Conservation (phyloP, 108 stramenopile species). For the Nitzschia putrida region DNA sequence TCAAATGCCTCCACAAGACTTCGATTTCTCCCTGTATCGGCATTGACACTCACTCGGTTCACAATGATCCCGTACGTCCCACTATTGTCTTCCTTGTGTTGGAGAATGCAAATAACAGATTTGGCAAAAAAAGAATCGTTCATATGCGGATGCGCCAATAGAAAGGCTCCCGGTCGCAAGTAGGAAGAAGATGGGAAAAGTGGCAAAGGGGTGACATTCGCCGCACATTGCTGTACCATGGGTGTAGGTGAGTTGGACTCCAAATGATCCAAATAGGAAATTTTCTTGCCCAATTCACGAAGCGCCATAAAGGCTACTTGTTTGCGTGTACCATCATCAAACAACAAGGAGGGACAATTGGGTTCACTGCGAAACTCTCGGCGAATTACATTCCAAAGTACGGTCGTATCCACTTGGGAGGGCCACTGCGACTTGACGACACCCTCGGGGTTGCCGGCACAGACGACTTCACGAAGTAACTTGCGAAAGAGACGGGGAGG, state of each 20-base stretch:
- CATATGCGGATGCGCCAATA: conserved; percentile 81
- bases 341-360: conserved; percentile 32
- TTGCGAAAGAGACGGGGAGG: conserved; percentile 53
- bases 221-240: conserved; percentile 18
- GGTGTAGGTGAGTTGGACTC: conserved; percentile 15
- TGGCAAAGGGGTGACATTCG: conserved; percentile 38
- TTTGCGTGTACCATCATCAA: conserved; percentile 45
- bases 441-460: conserved; percentile 29
- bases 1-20: conserved; percentile 38
- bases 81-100: conserved; percentile 18
- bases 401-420: conserved; percentile 30
- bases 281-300: conserved; percentile 72
- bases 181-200: conserved; percentile 27
- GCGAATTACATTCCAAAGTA: conserved; percentile 54
- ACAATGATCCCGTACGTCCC: conserved; percentile 79
- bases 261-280: conserved; percentile 54
- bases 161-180: conserved; percentile 72
- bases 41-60: conserved; percentile 60
- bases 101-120: conserved; percentile 75
- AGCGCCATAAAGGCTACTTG: conserved; percentile 72
- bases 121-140: conserved; percentile 68
- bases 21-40: conserved; percentile 29
- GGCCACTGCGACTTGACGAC: conserved; percentile 41
- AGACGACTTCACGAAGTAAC: conserved; percentile 62
- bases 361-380: conserved; percentile 66